Base-by-base conservation (phyloP, 148 eudicot species). In the Rhododendron vialii region DNA sequence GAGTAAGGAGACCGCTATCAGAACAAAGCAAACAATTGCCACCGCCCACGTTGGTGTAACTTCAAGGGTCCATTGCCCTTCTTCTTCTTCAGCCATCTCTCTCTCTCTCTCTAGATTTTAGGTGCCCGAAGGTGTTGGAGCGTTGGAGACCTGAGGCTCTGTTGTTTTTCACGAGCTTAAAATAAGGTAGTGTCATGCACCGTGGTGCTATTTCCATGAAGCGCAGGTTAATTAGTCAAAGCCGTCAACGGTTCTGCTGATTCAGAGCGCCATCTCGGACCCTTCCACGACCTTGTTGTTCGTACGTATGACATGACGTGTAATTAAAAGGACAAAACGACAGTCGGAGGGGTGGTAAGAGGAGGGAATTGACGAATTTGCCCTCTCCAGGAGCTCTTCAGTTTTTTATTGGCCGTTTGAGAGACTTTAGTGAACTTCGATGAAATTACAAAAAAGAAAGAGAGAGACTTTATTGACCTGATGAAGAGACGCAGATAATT, bases 41-140 rank as follows among this genome's bases (percentile, higher is more conserved):
- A 91, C 88, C 20, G 93, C 93, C 93, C 93, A 91, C 50, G 93
- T 89, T 82, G 93, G 91, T 78, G 93, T 91, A 3, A 1, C 2
- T 53, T 88, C 86, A 2, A 91, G 88, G 38, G 61, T 43, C 33
- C 77, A 24, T 10, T 5, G 2, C 67, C 13, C 63, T 45, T 69
- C 82, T 10, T 2, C 10, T 43, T 22, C 76, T 45, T 69, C 84
- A 11, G 74, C 90, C 89, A 83, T 85, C 41, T 73, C 80, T 80
- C 81, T 74, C 86, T 50, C 80, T 73, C 43, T 69, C 85, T 69
- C 33, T n/a, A n/a, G 26, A 22, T 18, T 22, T 47, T 47, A 7
- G n/a, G 45, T 36, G 26, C 1, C 48, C 43, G 26, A 10, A 65
- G 33, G 4, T 10, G 30, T 8, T 0, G 30, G 13, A 18, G 79